phyloP scores from a whole-genome alignment of 768 basidiomycete species.

The Naganishia randhawae region DNA sequence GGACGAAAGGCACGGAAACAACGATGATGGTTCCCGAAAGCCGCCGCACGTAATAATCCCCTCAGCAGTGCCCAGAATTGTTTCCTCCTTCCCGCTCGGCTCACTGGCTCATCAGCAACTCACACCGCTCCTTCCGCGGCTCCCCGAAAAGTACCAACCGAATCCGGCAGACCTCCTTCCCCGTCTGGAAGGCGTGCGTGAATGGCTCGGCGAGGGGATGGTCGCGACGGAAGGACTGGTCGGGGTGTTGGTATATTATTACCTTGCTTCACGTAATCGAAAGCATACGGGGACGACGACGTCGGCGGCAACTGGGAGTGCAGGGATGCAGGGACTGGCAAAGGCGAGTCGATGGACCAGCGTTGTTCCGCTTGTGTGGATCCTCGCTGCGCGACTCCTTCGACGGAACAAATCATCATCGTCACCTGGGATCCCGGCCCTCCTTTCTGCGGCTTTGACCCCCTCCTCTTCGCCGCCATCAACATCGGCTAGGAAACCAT shows the following conservation, averaged over 20 bases:
- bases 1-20: too few relatives aligned
- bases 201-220: conserved; percentile 38
- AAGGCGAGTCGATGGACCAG: conserved; percentile 54
- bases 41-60: too few relatives aligned
- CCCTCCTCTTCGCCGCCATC: background rate
- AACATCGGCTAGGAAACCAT: conserved; percentile 53
- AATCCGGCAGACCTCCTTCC: conserved; percentile 40
- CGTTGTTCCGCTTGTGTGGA: conserved; percentile 19
- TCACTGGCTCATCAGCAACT: conserved; percentile 60
- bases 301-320: too few relatives aligned
- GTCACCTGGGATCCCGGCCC: background rate
- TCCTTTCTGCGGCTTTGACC: background rate
- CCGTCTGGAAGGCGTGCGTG: conserved; percentile 24
- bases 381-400: conserved; percentile 16
- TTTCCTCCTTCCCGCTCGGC: conserved; percentile 50
- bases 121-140: conserved; percentile 34
- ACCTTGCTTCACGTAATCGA: background rate
- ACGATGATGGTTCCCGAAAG: too few relatives aligned
- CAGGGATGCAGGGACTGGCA: conserved; percentile 31
- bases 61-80: conserved; percentile 49
- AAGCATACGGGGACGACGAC: background rate
- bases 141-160: conserved; percentile 31
- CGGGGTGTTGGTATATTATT: conserved; percentile 26
- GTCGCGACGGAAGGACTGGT: conserved; percentile 33
- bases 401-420: background rate